A percentile compares a stretch with the other conserved stretches of the same genome.
phyloP scores from a whole-genome alignment of 1,284 basidiomycete genomes.

The Clitocybe nebularis region DNA sequence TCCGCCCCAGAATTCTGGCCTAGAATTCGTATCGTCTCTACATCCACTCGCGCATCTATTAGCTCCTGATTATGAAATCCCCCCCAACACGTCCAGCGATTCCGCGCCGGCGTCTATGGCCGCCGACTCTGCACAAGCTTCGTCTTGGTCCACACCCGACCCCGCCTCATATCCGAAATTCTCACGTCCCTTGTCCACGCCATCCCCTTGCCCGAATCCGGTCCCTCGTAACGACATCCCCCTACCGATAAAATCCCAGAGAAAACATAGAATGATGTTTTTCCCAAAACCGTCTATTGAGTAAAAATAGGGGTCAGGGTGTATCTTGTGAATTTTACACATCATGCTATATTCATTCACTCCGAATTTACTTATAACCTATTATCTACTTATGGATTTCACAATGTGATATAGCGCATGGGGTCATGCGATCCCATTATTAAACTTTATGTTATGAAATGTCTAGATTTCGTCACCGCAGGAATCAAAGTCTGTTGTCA shows the following conservation, averaged over 20 bases:
- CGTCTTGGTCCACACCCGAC: background rate
- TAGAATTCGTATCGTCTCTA: background rate
- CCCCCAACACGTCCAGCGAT: background rate
- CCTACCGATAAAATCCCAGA: conserved; percentile 24
- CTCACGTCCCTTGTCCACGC: conserved; percentile 5
- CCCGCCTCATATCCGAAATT: no score
- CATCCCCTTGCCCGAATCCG: background rate
- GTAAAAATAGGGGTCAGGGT: background rate
- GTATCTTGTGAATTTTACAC: background rate
- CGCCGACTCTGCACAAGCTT: background rate
- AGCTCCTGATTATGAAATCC: background rate
- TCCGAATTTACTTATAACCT: background rate
- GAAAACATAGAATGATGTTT: conserved; percentile 21
- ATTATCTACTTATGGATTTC: conserved; percentile 1
- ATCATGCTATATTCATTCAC: background rate
- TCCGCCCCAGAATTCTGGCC: background rate
- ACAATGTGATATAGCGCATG: no score
- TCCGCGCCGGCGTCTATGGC: background rate
- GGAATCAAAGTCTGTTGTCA: no score
- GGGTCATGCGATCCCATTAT: no score
- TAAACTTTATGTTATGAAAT: no score
- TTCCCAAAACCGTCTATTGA: conserved; percentile 8
- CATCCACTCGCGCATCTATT: conserved; percentile 7
- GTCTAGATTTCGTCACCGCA: no score
- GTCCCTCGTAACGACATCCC: conserved; percentile 18